Conservation (phyloP, 768 basidiomycete genomes). For the Xanthoconium stramineum region DNA sequence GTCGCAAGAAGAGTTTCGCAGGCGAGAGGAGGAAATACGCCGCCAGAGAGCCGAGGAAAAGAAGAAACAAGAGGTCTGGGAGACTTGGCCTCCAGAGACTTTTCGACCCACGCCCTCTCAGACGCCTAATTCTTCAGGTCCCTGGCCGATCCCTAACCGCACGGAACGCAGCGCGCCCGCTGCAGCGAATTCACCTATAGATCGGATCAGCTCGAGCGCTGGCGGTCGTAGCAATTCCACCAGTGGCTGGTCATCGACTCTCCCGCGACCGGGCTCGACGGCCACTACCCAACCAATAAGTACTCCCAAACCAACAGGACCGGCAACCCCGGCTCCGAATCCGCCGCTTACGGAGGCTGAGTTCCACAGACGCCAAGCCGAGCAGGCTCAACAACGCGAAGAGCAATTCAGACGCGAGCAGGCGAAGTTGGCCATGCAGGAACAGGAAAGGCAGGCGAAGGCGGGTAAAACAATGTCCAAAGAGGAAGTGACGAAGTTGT, state of each 20-base stretch:
- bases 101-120: slow-evolving; percentile 24
- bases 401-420: slow-evolving; percentile 70
- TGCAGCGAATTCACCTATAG: slow-evolving; percentile 30
- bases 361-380: slow-evolving; percentile 61
- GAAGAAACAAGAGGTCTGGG: slow-evolving; percentile 28
- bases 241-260: slow-evolving; percentile 28
- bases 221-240: slow-evolving; percentile 28
- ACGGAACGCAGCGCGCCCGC: slow-evolving; percentile 32
- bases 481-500: slow-evolving; percentile 54
- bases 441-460: slow-evolving; percentile 42
- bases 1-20: slow-evolving; percentile 28
- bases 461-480: slow-evolving; percentile 48
- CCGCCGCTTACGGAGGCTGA: slow-evolving; percentile 44
- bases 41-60: slow-evolving; percentile 31
- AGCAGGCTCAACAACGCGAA: slow-evolving; percentile 61
- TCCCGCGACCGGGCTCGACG: slow-evolving; percentile 29
- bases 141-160: slow-evolving; percentile 33
- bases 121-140: slow-evolving; percentile 25
- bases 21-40: slow-evolving; percentile 31
- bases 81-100: slow-evolving; percentile 27
- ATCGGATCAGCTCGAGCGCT: slow-evolving; percentile 29
- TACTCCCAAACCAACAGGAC: slow-evolving; percentile 25
- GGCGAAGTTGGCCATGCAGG: slow-evolving; percentile 52
- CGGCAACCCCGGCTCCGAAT: slow-evolving; percentile 22
- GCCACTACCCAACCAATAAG: slow-evolving; percentile 22